Evolutionary conservation across 2,329 filamentous ascomycete genomes (phyloP), one percentile per base, ranked within the genome.

Genomic region (Chaetomium sp.): DNA sequence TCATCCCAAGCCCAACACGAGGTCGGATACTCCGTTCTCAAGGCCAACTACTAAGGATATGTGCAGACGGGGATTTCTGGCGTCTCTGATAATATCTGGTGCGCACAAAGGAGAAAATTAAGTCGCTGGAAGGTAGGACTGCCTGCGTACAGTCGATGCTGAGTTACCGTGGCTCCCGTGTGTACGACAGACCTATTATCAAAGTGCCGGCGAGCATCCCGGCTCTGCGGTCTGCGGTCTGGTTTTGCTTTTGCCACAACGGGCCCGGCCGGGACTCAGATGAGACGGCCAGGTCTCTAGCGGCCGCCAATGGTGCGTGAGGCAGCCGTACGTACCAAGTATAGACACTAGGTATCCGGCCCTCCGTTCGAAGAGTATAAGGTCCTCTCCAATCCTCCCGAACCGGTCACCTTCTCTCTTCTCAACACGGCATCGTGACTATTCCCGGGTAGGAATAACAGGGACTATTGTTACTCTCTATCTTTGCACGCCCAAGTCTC

Each of bases 1-100:
- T 49, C 47, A 51, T n/a, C 35, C 35, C 8, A 9, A 53, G 50
- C 42, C 33, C 19, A 45, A 21, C 42, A 47, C 23, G 51, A 56
- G 27, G 31, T 9, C n/a, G 29, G 13, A 10, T 4, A 27, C n/a
- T 29, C 45, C 35, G 19, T 23, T 42, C 23, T 57, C 42, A 4
- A 45, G 19, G 49, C 33, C 16, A 42, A 27, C n/a, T n/a, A 25
- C 38, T 23, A 25, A 38, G 55, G 61, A 55, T 51, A 56, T 56
- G 38, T 56, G 57, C 62, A 64, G 57, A 9, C 57, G 38, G 57
- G 51, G 42, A 50, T 64, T 60, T 50, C 19, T 29, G 19, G 42
- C 16, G 27, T 42, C 23, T 45, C 23, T 38, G n/a, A 45, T 33
- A n/a, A 9, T 23, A 29, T 50, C 19, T 47, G 25, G 55, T 47